Evolutionary conservation across 805 yeast species (phyloP).

Genomic region (Ogataea wickerhamii): DNA sequence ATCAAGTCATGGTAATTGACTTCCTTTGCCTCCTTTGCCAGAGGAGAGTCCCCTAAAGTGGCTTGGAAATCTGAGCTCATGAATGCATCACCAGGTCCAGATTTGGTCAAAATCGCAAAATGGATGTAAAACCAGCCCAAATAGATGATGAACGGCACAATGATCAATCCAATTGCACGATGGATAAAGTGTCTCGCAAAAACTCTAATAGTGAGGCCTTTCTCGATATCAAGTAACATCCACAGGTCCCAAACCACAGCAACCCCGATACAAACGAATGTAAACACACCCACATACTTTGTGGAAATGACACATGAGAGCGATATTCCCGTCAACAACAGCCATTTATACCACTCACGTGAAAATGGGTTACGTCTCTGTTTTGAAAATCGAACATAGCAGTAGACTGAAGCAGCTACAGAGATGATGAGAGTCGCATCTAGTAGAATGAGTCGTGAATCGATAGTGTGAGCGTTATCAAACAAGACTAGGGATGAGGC

Average conservation of each 20-base stretch:
- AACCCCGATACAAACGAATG: constrained; percentile 80
- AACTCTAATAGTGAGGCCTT: constrained; percentile 56
- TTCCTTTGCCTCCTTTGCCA: constrained; percentile 65
- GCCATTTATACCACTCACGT: constrained; percentile 82
- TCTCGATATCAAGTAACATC: constrained; percentile 71
- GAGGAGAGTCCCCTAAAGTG: constrained; percentile 77
- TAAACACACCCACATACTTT: constrained; percentile 93
- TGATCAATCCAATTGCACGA: constrained; percentile 65
- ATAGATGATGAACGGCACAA: constrained; percentile 78
- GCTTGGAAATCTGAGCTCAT: constrained; percentile 97
- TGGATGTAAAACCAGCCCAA: constrained; percentile 91
- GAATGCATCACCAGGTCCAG: constrained; percentile 95
- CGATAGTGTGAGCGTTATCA: constrained; percentile 88
- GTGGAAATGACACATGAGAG: constrained; percentile 92
- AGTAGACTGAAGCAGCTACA: constrained; percentile 75
- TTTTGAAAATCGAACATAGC: constrained; percentile 75
- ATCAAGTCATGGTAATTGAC: constrained; percentile 74
- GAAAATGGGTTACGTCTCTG: constrained; percentile 67
- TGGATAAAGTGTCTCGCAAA: constrained; percentile 70
- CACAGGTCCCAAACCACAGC: constrained; percentile 87
- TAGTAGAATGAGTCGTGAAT: constrained; percentile 83
- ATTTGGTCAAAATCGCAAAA: constrained; percentile 71
- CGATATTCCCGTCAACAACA: constrained; percentile 75
- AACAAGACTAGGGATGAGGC: constrained; percentile 74
- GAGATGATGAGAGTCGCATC: constrained; percentile 87